A percentile compares a stretch with the other conserved stretches of the same genome.
These are phyloP conservation scores for Colletotrichum tofieldiae DNA, from an alignment of 2,329 filamentous ascomycete genomes.

Conservation along the genomic window DNA sequence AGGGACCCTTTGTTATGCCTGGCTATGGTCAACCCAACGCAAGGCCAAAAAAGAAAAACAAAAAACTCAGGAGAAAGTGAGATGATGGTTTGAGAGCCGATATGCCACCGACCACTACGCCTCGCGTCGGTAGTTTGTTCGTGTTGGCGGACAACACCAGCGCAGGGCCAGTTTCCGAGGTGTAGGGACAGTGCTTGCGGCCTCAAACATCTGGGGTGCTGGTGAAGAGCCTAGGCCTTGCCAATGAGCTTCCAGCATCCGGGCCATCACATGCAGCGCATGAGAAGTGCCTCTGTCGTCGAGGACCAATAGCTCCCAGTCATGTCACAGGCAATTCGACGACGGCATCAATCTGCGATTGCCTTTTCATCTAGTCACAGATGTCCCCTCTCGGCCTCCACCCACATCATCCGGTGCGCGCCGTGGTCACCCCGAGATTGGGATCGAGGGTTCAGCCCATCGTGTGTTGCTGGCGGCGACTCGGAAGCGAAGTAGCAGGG, in stretches of 20 bases:
- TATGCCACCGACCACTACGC: slow-evolving; percentile 2
- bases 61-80: background rate
- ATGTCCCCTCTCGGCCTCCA: slow-evolving; percentile 5
- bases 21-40: slow-evolving; percentile 22
- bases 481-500: background rate
- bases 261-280: slow-evolving; percentile 26
- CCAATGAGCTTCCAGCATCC: background rate
- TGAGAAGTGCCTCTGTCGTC: slow-evolving; percentile 14
- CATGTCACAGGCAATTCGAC: background rate
- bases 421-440: slow-evolving; percentile 18
- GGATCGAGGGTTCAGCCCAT: slow-evolving; percentile 21
- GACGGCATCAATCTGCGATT: slow-evolving; percentile 29
- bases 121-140: background rate
- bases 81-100: slow-evolving; percentile 10
- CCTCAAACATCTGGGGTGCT: slow-evolving; percentile 35
- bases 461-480: background rate
- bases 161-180: slow-evolving; percentile 29
- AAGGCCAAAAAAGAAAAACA: slow-evolving; percentile 12
- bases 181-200: slow-evolving; percentile 37
- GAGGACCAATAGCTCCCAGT: slow-evolving; percentile 13
- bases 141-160: slow-evolving; percentile 14
- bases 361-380: slow-evolving; percentile 27
- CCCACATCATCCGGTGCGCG: slow-evolving; percentile 4
- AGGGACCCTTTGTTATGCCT: slow-evolving; percentile 19
- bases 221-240: slow-evolving; percentile 4